Percentiles rank a stretch among this genome's conserved stretches.
Evolutionary conservation across 148 eudicot species (phyloP).

Genomic region (Dysphania ambrosioides): DNA sequence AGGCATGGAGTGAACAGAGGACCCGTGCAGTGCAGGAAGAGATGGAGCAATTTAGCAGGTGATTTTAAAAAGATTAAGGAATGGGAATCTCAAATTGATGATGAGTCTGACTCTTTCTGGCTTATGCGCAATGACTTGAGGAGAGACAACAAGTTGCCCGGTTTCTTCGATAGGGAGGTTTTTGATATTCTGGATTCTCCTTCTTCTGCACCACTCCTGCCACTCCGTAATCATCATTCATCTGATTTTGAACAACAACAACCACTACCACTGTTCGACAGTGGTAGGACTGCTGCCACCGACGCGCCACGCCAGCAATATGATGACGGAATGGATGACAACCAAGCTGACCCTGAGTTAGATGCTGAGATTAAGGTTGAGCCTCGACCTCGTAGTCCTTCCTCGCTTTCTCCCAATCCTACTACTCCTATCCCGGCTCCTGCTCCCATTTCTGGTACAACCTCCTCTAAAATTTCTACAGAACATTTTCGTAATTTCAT

Average conservation of each 20-base stretch:
- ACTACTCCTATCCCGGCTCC: conserved; percentile 37
- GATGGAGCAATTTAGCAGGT: conserved; percentile 91
- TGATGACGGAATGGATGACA: neutral
- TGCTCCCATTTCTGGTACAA: conserved; percentile 54
- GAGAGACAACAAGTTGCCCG: conserved; percentile 78
- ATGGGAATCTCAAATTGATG: conserved; percentile 54
- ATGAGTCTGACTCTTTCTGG: conserved; percentile 75
- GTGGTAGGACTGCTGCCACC: conserved; percentile 56
- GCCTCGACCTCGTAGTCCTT: too few relatives aligned
- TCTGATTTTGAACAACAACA: too few relatives aligned
- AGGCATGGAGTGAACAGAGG: conserved; percentile 88
- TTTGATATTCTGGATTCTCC: conserved; percentile 79
- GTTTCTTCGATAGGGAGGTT: conserved; percentile 80
- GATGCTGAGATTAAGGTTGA: neutral
- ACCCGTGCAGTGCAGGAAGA: conserved; percentile 84
- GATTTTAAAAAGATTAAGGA: conserved; percentile 92
- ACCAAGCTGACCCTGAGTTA: neutral
- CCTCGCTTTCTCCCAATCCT: neutral
- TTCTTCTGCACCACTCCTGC: too few relatives aligned
- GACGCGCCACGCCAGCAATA: conserved; percentile 70
- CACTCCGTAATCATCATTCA: too few relatives aligned
- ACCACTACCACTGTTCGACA: conserved; percentile 64
- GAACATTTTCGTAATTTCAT: too few relatives aligned
- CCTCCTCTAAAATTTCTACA: too few relatives aligned
- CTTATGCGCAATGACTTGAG: conserved; percentile 82